phyloP scores from a whole-genome alignment of 805 yeast genomes.

The Suhomyces prunicola region DNA sequence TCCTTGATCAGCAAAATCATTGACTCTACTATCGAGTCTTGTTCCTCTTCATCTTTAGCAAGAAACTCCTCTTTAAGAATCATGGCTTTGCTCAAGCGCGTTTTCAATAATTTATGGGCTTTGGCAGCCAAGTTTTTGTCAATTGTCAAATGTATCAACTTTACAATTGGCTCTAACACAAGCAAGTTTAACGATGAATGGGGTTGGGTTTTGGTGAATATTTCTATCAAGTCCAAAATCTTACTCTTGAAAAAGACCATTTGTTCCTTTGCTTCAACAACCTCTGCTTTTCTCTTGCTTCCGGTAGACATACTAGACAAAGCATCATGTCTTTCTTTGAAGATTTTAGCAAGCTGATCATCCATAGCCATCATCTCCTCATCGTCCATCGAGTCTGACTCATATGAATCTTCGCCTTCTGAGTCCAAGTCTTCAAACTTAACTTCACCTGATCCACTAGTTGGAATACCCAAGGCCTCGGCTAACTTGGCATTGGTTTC shows the following conservation, averaged over 20 bases:
- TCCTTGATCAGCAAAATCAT: constrained; percentile 30
- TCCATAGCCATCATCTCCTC: constrained; percentile 96
- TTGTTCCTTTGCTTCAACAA: constrained; percentile 73
- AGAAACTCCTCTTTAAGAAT: constrained; percentile 20
- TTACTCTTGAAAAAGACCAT: constrained; percentile 77
- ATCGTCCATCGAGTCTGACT: constrained; percentile 79
- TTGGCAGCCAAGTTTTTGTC: constrained; percentile 71
- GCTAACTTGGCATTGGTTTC: constrained; percentile 64
- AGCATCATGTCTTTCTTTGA: constrained; percentile 76
- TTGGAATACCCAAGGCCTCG: constrained; percentile 65
- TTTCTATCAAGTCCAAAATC: constrained; percentile 72
- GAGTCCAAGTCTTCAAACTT: constrained; percentile 39
- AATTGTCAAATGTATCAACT: constrained; percentile 60
- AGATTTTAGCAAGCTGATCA: constrained; percentile 75
- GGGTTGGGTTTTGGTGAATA: constrained; percentile 49
- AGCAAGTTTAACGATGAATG: constrained; percentile 38
- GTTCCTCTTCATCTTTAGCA: constrained; percentile 13
- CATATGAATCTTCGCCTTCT: constrained; percentile 52
- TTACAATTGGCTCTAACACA: constrained; percentile 54
- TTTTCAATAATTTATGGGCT: constrained; percentile 68
- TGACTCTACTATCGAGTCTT: not conserved
- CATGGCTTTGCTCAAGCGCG: constrained; percentile 52
- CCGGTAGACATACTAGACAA: constrained; percentile 51
- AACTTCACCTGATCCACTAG: constrained; percentile 41
- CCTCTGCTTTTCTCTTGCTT: constrained; percentile 67